Evolutionary conservation across 1,284 basidiomycete species (phyloP).

Genomic region (Cerrena zonata): DNA sequence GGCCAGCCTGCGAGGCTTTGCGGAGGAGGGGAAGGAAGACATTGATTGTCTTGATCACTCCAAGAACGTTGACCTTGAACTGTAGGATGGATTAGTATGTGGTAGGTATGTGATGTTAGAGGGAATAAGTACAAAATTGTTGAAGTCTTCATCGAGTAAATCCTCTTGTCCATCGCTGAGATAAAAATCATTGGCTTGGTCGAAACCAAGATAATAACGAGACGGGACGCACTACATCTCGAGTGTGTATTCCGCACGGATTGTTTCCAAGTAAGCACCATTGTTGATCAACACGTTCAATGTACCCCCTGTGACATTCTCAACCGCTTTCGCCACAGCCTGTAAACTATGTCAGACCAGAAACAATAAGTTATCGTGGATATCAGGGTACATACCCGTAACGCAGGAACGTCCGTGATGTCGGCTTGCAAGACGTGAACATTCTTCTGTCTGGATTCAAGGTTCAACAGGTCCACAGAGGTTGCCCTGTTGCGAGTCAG

Average conservation of each 20-base stretch:
- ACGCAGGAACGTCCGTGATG: constrained; percentile 15
- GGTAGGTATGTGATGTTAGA: neutral
- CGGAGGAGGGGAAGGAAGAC: constrained; percentile 19
- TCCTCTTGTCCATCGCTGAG: constrained; percentile 9
- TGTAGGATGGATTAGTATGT: constrained; percentile 1
- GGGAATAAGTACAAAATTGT: constrained; percentile 13
- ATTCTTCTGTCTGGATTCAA: constrained; percentile 18
- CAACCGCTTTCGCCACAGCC: constrained; percentile 17
- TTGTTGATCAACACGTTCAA: constrained; percentile 29
- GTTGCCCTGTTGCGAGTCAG: constrained; percentile 18
- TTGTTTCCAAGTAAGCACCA: constrained; percentile 14
- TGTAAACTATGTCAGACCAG: constrained; percentile 1
- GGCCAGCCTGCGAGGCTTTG: constrained; percentile 8
- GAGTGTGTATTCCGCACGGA: neutral
- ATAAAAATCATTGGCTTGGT: neutral
- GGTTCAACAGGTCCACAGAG: constrained; percentile 12
- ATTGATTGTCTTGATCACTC: constrained; percentile 32
- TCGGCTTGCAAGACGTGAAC: constrained; percentile 25
- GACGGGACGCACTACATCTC: constrained; percentile 11
- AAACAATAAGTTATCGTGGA: neutral
- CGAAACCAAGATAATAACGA: neutral
- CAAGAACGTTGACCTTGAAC: constrained; percentile 34
- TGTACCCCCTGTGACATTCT: constrained; percentile 21
- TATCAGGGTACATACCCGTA: constrained; percentile 17
- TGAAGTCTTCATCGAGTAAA: constrained; percentile 21